A percentile compares a stretch with the other conserved stretches of the same genome.
Evolutionary conservation across 768 basidiomycete genomes (phyloP).

Genomic region (Boletus barrowsii): DNA sequence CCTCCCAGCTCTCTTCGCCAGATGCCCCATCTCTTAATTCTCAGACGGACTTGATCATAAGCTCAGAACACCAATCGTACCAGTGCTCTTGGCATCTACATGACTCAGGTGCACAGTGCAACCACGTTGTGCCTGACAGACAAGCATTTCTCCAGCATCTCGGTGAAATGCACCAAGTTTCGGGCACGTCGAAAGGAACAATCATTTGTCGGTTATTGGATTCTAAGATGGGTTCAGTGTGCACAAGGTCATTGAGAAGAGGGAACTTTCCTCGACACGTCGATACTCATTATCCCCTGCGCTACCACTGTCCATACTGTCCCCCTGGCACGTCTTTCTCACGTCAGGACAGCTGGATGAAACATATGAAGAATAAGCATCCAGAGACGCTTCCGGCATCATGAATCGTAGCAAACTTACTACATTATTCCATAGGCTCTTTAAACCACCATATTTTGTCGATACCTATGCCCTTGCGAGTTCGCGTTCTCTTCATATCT

Average conservation of each 20-base stretch:
- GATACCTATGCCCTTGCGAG: neutral
- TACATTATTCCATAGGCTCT: neutral
- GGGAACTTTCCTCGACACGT: slow-evolving; percentile 17
- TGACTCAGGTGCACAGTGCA: neutral
- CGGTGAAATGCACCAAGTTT: slow-evolving; percentile 5
- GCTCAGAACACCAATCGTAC: neutral
- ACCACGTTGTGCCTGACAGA: neutral
- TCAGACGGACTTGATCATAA: neutral
- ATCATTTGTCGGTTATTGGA: slow-evolving; percentile 13
- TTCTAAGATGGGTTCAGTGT: slow-evolving; percentile 1
- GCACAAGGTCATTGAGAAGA: slow-evolving; percentile 3
- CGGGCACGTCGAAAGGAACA: neutral
- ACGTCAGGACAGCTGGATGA: slow-evolving; percentile 16
- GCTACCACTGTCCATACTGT: slow-evolving; percentile 15
- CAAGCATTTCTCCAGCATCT: slow-evolving; percentile 19
- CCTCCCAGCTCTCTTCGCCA: neutral
- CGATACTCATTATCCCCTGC: slow-evolving; percentile 16
- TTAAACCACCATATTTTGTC: neutral
- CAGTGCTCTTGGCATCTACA: slow-evolving; percentile 14
- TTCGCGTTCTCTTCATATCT: neutral
- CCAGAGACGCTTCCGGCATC: neutral
- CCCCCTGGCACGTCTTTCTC: slow-evolving; percentile 15
- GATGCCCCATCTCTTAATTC: neutral
- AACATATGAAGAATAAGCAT: slow-evolving; percentile 17
- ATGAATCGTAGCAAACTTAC: neutral